Percentiles rank a stretch among this genome's conserved stretches.
These are phyloP conservation scores for Diaporthe eres DNA, from an alignment of 2,329 filamentous ascomycete genomes.

Conservation along the genomic window DNA sequence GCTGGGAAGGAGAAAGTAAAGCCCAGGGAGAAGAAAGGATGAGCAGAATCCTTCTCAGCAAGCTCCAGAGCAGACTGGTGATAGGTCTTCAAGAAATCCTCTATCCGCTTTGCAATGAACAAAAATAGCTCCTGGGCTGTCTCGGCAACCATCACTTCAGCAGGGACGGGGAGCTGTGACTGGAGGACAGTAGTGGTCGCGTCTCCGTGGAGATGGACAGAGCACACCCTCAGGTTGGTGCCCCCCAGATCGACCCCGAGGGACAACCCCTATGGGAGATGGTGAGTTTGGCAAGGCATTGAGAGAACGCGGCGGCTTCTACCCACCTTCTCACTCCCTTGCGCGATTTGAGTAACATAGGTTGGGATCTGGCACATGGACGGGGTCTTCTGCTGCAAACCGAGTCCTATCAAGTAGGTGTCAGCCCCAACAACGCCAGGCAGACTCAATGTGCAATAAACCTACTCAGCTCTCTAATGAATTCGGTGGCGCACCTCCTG, in stretches of 20 bases:
- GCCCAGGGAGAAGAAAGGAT: background rate
- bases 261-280: background rate
- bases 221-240: background rate
- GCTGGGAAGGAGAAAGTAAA: background rate
- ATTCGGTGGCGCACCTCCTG: background rate
- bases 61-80: background rate
- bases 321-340: background rate
- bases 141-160: background rate
- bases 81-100: background rate
- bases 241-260: background rate
- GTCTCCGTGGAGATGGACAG: background rate
- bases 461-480: background rate
- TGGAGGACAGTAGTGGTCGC: background rate
- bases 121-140: background rate
- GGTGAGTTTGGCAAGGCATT: background rate
- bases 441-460: background rate
- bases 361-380: background rate
- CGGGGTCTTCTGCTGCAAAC: background rate
- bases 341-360: background rate
- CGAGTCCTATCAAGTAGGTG: background rate
- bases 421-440: background rate
- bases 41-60: background rate
- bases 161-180: background rate
- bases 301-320: too few relatives aligned
- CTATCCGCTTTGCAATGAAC: background rate